Percentiles rank a stretch among this genome's conserved stretches.
phyloP scores from a whole-genome alignment of 1,284 basidiomycete species.

The Xanthoconium separans region DNA sequence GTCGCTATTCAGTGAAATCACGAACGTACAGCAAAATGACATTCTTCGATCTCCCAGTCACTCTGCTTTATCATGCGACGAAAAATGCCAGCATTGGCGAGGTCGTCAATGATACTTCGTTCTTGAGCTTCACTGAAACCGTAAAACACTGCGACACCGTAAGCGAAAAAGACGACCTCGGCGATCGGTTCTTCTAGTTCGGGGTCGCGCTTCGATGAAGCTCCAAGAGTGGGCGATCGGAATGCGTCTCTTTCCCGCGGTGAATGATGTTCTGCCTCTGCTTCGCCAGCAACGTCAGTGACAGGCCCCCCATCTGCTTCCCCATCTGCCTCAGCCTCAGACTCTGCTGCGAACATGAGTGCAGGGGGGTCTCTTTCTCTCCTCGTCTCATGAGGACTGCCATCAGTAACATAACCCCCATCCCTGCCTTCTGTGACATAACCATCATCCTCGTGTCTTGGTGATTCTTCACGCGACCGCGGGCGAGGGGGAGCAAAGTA shows the following conservation, averaged over 20 bases:
- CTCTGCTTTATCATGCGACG: slow-evolving; percentile 58
- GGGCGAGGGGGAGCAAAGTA: slow-evolving; percentile 60
- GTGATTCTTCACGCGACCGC: slow-evolving; percentile 18
- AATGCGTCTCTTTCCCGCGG: neutral
- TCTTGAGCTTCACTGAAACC: slow-evolving; percentile 79
- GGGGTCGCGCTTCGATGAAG: slow-evolving; percentile 1
- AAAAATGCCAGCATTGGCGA: slow-evolving; percentile 70
- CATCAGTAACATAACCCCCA: slow-evolving; percentile 27
- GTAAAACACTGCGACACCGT: slow-evolving; percentile 87
- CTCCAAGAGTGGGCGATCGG: slow-evolving; percentile 6
- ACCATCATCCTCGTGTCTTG: slow-evolving; percentile 32
- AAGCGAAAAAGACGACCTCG: slow-evolving; percentile 85
- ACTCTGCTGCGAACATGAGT: slow-evolving; percentile 8
- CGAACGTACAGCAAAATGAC: slow-evolving; percentile 72
- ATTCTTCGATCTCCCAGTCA: slow-evolving; percentile 89
- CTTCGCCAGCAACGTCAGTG: slow-evolving; percentile 14
- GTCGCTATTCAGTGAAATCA: neutral
- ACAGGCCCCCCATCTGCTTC: slow-evolving; percentile 13
- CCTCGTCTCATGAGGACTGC: slow-evolving; percentile 13
- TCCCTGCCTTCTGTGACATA: slow-evolving; percentile 28
- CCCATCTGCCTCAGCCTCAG: slow-evolving; percentile 13
- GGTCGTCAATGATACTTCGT: slow-evolving; percentile 77
- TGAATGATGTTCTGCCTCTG: slow-evolving; percentile 13
- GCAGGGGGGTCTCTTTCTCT: neutral
- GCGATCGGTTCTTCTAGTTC: slow-evolving; percentile 52